Evolutionary conservation across 2,329 filamentous ascomycete species (phyloP).

Genomic region (Pseudogymnoascus sp.): DNA sequence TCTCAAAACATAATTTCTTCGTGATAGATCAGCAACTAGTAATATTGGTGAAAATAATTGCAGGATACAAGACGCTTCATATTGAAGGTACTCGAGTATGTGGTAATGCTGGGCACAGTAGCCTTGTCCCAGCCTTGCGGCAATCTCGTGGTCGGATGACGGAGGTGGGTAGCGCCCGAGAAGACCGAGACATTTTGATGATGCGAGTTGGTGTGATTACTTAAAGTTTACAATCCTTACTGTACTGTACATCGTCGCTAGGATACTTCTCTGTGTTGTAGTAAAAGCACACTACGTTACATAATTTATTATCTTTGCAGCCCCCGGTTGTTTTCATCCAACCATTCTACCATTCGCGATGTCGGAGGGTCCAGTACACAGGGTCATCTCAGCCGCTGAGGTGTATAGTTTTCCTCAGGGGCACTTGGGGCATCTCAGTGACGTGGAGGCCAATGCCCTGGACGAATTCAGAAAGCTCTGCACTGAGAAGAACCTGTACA

Average conservation of each 20-base stretch:
- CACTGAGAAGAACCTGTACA: conserved; percentile 57
- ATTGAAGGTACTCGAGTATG: too few relatives aligned
- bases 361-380: conserved; percentile 15
- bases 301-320: not conserved
- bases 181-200: not conserved
- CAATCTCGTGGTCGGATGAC: not conserved
- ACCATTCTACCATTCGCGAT: not conserved
- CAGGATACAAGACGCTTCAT: not conserved
- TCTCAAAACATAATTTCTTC: not conserved
- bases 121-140: not conserved
- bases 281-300: not conserved
- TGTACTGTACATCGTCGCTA: not conserved
- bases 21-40: not conserved
- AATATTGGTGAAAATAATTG: not conserved
- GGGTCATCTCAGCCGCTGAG: conserved; percentile 28
- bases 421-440: conserved; percentile 71
- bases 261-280: not conserved
- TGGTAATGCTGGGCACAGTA: not conserved
- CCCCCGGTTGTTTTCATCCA: not conserved
- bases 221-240: not conserved
- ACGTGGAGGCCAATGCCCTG: conserved; percentile 60
- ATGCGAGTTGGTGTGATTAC: not conserved
- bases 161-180: not conserved
- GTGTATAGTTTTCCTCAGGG: conserved; percentile 59
- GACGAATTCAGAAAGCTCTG: conserved; percentile 63